Evolutionary conservation across 805 yeast species (phyloP).

Genomic region (Hanseniaspora vineae): DNA sequence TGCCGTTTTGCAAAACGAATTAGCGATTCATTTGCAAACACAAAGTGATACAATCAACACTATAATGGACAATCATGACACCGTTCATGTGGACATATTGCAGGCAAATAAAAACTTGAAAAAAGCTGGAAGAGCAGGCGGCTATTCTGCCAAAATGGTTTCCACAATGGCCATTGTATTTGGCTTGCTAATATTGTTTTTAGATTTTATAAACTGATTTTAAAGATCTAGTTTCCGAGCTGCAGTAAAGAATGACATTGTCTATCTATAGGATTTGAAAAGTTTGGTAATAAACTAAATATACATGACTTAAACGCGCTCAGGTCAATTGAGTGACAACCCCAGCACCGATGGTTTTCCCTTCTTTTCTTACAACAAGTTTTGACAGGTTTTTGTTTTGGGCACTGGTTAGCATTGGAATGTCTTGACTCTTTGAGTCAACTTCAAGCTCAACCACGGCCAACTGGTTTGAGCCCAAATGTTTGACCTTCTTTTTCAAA

Average conservation of each 20-base stretch:
- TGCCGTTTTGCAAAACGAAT: slow-evolving; percentile 59
- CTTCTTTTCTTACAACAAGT: slow-evolving; percentile 95
- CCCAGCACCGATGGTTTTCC: slow-evolving; percentile 95
- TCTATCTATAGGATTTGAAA: too few species aligned
- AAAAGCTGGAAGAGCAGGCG: slow-evolving; percentile 55
- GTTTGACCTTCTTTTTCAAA: slow-evolving; percentile 84
- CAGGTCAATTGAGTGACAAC: slow-evolving; percentile 55
- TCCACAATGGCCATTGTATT: slow-evolving; percentile 41
- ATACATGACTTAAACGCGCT: slow-evolving; percentile 5
- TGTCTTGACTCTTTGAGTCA: slow-evolving; percentile 72
- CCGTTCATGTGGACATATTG: slow-evolving; percentile 48
- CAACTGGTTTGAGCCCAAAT: slow-evolving; percentile 86
- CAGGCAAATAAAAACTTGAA: slow-evolving; percentile 61
- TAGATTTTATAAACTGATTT: slow-evolving; percentile 34
- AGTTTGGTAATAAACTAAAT: background rate
- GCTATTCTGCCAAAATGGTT: slow-evolving; percentile 44
- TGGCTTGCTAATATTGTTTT: slow-evolving; percentile 41
- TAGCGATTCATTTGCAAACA: slow-evolving; percentile 54
- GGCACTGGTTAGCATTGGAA: slow-evolving; percentile 76
- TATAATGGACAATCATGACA: slow-evolving; percentile 54
- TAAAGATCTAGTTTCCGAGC: too few species aligned
- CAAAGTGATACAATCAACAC: slow-evolving; percentile 61
- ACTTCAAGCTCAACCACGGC: slow-evolving; percentile 95
- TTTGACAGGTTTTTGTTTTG: slow-evolving; percentile 91
- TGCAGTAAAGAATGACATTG: too few species aligned